Percentiles rank a stretch among this genome's conserved stretches.
Conservation (phyloP, 2,329 filamentous ascomycete genomes). For the Grosmannia huntii region DNA sequence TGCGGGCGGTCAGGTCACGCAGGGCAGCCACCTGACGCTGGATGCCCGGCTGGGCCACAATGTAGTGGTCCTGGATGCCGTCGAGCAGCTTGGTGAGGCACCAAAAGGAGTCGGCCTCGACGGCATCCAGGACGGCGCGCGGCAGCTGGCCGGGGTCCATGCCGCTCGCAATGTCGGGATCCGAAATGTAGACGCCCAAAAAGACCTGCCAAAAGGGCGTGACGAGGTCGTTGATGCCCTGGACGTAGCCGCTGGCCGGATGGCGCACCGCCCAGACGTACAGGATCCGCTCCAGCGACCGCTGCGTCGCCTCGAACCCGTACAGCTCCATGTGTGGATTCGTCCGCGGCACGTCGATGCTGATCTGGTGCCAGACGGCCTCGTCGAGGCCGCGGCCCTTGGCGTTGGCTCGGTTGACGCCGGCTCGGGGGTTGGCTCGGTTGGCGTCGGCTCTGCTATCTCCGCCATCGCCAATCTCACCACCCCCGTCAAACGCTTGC, state of each 20-base stretch:
- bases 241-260: slow-evolving; percentile 93
- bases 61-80: slow-evolving; percentile 98
- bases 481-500: slow-evolving; percentile 45
- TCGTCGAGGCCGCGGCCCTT: slow-evolving; percentile 54
- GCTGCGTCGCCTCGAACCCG: slow-evolving; percentile 88
- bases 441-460: background rate
- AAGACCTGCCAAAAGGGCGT: slow-evolving; percentile 99
- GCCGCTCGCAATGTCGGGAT: slow-evolving; percentile 78
- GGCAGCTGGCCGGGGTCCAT: slow-evolving; percentile 97
- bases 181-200: slow-evolving; percentile 86
- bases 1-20: slow-evolving; percentile 79
- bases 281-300: slow-evolving; percentile 84
- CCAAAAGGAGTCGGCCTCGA: slow-evolving; percentile 97
- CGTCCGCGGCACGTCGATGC: slow-evolving; percentile 91
- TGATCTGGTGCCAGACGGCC: slow-evolving; percentile 98
- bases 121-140: slow-evolving; percentile 80
- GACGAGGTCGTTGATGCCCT: slow-evolving; percentile 96
- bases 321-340: slow-evolving; percentile 95
- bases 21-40: slow-evolving; percentile 84
- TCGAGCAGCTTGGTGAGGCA: slow-evolving; percentile 96
- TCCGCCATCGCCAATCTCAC: no score
- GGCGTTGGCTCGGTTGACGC: background rate
- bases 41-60: slow-evolving; percentile 93
- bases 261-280: slow-evolving; percentile 98
- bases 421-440: background rate